Evolutionary conservation across 495 filamentous ascomycete genomes (phyloP).

Genomic region (Bacidia rubella): DNA sequence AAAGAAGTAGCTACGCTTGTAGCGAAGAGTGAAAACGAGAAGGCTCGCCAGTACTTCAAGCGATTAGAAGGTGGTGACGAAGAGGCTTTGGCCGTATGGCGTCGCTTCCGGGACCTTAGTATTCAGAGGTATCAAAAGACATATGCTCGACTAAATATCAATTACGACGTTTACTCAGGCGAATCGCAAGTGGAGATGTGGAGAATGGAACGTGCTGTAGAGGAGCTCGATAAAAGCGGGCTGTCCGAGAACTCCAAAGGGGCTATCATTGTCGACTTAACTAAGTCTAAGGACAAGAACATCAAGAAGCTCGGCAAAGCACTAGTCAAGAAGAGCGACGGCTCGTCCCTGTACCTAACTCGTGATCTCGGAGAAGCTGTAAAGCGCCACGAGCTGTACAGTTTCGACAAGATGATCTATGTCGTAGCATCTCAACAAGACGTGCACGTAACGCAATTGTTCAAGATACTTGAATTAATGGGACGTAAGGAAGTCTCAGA

Average conservation of each 20-base stretch:
- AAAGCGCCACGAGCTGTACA: conserved; percentile 47
- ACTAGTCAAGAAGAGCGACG: conserved; percentile 53
- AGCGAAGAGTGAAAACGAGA: conserved; percentile 47
- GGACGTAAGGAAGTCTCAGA: conserved; percentile 45
- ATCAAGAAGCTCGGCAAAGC: conserved; percentile 56
- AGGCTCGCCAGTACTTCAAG: conserved; percentile 72
- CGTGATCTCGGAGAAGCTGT: conserved; percentile 56
- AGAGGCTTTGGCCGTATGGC: conserved; percentile 68
- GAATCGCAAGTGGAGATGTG: conserved; percentile 83
- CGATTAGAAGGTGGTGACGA: conserved; percentile 74
- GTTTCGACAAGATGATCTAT: conserved; percentile 68
- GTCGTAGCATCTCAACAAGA: conserved; percentile 59
- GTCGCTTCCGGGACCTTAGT: conserved; percentile 76
- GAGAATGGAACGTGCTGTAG: conserved; percentile 57
- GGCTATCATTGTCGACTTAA: conserved; percentile 78
- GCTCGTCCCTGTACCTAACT: conserved; percentile 56
- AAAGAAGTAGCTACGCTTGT: conserved; percentile 38
- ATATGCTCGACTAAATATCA: conserved; percentile 77
- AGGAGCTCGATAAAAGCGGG: conserved; percentile 52
- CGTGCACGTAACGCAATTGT: conserved; percentile 57
- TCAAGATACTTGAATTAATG: conserved; percentile 59
- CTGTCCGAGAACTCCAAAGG: conserved; percentile 76
- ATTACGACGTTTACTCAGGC: conserved; percentile 86
- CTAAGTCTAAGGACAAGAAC: conserved; percentile 49
- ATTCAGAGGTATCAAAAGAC: conserved; percentile 75